Conservation (phyloP, 768 basidiomycete species). For the Epithele typhae region DNA sequence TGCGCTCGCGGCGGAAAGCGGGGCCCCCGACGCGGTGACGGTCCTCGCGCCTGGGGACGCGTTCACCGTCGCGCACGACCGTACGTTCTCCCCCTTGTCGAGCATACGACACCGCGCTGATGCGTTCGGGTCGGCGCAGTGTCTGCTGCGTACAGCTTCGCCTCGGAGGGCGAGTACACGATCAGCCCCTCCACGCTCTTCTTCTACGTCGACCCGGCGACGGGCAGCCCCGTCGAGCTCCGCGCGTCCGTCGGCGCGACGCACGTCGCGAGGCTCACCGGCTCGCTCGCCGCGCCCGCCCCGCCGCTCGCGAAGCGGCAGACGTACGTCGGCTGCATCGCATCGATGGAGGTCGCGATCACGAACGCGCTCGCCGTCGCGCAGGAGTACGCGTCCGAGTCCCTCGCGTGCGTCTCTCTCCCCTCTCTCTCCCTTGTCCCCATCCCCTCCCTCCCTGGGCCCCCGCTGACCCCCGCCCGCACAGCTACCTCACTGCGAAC, state of each 20-base stretch:
- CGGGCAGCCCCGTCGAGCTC: conserved; percentile 29
- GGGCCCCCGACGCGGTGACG: conserved; percentile 30
- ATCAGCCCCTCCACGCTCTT: conserved; percentile 39
- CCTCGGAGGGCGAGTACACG: conserved; percentile 36
- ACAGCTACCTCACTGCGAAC: conserved; percentile 32
- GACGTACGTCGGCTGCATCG: conserved; percentile 36
- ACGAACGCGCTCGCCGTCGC: conserved; percentile 36
- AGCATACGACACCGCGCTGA: too few species aligned
- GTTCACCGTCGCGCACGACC: conserved; percentile 30
- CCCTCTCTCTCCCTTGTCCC: not conserved
- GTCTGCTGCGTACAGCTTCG: conserved; percentile 45
- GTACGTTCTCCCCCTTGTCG: conserved; percentile 35
- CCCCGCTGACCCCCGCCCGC: not conserved
- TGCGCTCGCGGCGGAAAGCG: conserved; percentile 27
- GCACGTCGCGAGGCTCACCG: conserved; percentile 33
- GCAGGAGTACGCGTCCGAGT: conserved; percentile 34
- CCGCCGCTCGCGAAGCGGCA: conserved; percentile 30
- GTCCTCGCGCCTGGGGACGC: conserved; percentile 36
- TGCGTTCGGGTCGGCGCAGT: conserved; percentile 29
- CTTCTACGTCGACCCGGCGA: conserved; percentile 34
- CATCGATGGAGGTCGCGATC: conserved; percentile 32
- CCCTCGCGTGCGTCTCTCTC: conserved; percentile 30
- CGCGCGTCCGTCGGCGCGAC: conserved; percentile 31
- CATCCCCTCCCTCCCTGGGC: not conserved
- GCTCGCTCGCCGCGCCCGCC: conserved; percentile 36